Base-by-base conservation (phyloP, 2,329 filamentous ascomycete genomes). In the Phialemonium atrogriseum region DNA sequence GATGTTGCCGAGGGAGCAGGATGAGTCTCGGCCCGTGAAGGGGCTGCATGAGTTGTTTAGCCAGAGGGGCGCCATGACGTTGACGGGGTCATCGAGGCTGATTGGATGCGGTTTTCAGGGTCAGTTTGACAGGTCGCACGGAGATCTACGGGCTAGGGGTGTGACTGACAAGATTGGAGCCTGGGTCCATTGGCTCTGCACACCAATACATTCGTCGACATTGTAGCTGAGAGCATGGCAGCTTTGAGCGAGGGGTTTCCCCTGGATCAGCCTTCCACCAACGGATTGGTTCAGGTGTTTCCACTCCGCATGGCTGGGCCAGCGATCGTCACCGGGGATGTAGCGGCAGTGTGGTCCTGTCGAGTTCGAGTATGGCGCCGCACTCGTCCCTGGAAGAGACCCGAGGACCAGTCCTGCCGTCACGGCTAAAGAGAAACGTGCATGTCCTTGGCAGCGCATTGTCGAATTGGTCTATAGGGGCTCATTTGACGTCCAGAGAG, bases 201-300 rank as follows among this genome's bases (percentile, higher is more conserved):
- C 36, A 7, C 32, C 40, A 2, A 44, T 36, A 36, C 68, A 72
- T 13, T 45, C 38, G 2, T 40, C 50, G 11, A 66, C 47, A 41
- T 64, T 64, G 18, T 45, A 45, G 4, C 31, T 42, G 2, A 47
- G 55, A 15, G 54, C 49, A 37, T 73, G 67, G 41, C 68, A 73
- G 1, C 58, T 51, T 1, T 55, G 41, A 1, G 56, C 70, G 3
- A 70, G 42, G 0, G 69, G 68, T 1, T 58, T 43, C 1, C 59
- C 66, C 5, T 55, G 51, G 15, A 71, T 49, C 18, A 71, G 50
- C 12, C 46, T 48, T 2, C 68, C 67, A 8, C 48, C 47, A 6
- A 71, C 44, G 5, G 64, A 59, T 11, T 45, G 25, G 36, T 72
- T 72, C 34, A 72, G 55, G 2, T 35, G 27, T 9, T 46, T 37